These are phyloP conservation scores for Penicillium sp. DNA, from an alignment of 2,329 filamentous ascomycete genomes.

Conservation along the genomic window DNA sequence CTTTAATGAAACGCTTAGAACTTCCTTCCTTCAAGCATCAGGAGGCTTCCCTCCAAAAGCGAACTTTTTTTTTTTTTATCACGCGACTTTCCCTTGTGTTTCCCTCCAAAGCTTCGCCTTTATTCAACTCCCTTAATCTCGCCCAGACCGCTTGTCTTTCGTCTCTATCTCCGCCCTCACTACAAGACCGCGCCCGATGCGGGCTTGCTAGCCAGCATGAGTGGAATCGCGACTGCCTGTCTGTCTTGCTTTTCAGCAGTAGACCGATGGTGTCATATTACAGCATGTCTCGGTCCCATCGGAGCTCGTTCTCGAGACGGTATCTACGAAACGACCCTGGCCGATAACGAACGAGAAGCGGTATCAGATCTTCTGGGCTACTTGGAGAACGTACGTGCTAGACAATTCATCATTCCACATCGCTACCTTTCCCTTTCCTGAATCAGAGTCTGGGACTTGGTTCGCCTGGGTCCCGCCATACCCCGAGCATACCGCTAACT, in stretches of 20 bases:
- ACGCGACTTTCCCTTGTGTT: conserved; percentile 3
- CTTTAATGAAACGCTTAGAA: conserved; percentile 7
- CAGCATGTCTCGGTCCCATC: conserved; percentile 41
- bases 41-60: conserved; percentile 6
- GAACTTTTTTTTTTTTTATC: background rate
- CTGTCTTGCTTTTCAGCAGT: conserved; percentile 44
- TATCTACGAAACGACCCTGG: conserved; percentile 81
- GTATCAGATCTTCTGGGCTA: conserved; percentile 94
- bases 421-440: conserved; percentile 30
- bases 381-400: conserved; percentile 79
- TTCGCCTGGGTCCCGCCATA: background rate
- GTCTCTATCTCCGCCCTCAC: background rate
- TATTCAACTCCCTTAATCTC: background rate
- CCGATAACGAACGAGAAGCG: conserved; percentile 94
- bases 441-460: background rate
- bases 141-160: conserved; percentile 1
- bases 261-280: conserved; percentile 47
- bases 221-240: conserved; percentile 43
- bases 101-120: background rate
- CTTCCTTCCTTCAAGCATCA: conserved; percentile 5
- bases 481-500: conserved; percentile 19
- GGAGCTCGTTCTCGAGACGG: conserved; percentile 75
- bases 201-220: conserved; percentile 36
- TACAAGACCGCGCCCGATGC: conserved; percentile 27
- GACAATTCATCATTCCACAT: background rate